Base-by-base conservation (phyloP, 352 stramenopile species). In the Phytopythium mirpurense region DNA sequence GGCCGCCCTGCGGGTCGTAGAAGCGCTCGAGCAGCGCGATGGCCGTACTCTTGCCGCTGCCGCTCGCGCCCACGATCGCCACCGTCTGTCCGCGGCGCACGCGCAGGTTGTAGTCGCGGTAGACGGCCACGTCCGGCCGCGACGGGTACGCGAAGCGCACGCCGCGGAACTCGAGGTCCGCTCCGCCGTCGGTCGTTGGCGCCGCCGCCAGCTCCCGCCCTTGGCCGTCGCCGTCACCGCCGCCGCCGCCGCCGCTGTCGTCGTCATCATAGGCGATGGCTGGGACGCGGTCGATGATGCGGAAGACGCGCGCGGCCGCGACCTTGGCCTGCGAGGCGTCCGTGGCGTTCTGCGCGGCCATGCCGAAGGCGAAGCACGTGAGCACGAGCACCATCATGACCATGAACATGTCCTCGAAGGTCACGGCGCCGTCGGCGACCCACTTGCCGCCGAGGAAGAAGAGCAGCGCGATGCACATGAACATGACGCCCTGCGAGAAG, bases 31-130 rank as follows among this genome's bases (percentile, higher is more conserved):
- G 52, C 0, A 98, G 61, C 14, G 70, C 59, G 12, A 92, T 71
- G 19, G 85, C 74, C 11, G 83, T 96, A 45, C 58, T 84, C 59
- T 97, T 97, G 15, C 87, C 90, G 51, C 74, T 85, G n/a, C 86
- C 88, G 58, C 63, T 87, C 29, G 72, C 59, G 4, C 93, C 93
- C 18, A 96, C 83, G 8, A 98, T 62, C 8, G 91, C 93, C 21
- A 96, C 70, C 0, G 83, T 88, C 14, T 67, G 47, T 10, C 88
- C 82, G 26, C 72, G 71, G 9, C 56, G 26, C 51, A 83, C 76
- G 12, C 63, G 60, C 0, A 98, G 57, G 48, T 67, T 82, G 44
- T 97, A 74, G 46, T 67, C 57, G 15, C 78, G 65, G 38, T 97
- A 79, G 34, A 97, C 75, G 5, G 55, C 55, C 9, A 70, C 61